Evolutionary conservation across 441 rosid genomes (phyloP).

Genomic region (Breynia disticha): DNA sequence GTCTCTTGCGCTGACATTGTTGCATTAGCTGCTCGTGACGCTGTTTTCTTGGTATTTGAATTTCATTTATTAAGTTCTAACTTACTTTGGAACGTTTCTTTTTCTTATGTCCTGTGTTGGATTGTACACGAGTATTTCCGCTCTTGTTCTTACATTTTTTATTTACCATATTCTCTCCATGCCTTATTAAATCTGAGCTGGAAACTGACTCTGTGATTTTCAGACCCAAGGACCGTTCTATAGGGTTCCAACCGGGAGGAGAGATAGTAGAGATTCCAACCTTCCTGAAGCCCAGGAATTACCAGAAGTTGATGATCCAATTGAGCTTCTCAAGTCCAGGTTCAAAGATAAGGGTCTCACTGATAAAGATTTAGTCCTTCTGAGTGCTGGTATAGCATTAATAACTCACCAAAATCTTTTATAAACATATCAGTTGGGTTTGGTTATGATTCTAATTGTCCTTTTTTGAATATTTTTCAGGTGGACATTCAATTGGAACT

Average conservation of each 20-base stretch:
- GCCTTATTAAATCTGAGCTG: not conserved
- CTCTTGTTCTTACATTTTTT: too few relatives aligned
- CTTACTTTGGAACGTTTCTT: not conserved
- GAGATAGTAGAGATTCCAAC: constrained; percentile 43
- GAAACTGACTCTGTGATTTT: not conserved
- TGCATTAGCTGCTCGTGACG: constrained; percentile 70
- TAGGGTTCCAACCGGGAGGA: constrained; percentile 52
- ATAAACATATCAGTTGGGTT: not conserved
- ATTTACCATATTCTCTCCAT: too few relatives aligned
- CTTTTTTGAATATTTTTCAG: constrained; percentile 15
- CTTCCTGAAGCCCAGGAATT: constrained; percentile 27
- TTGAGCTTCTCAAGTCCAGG: constrained; percentile 35
- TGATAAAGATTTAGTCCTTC: constrained; percentile 56
- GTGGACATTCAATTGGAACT: constrained; percentile 59
- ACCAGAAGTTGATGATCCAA: constrained; percentile 52
- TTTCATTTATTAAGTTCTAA: not conserved
- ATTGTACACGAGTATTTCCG: too few relatives aligned
- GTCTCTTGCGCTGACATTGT: constrained; percentile 73
- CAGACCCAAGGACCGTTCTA: constrained; percentile 49
- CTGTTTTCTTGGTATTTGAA: constrained; percentile 38
- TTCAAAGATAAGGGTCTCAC: constrained; percentile 55
- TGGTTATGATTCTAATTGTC: too few relatives aligned
- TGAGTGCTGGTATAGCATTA: constrained; percentile 32
- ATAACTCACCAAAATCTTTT: not conserved
- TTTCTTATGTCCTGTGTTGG: too few relatives aligned